phyloP scores from a whole-genome alignment of 768 basidiomycete genomes.

The Leccinum broughii region DNA sequence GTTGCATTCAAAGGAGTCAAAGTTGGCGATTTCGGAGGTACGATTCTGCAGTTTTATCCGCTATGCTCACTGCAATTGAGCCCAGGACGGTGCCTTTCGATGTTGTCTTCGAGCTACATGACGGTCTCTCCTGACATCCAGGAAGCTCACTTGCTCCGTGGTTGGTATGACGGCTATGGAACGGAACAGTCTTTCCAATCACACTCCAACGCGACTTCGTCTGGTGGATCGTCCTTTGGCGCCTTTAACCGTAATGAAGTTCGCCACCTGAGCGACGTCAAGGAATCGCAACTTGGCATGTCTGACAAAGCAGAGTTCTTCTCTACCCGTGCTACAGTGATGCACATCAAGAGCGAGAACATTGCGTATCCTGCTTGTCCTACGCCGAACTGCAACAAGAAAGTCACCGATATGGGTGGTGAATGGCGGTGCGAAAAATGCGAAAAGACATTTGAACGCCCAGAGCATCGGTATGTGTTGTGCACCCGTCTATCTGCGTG shows the following conservation, averaged over 20 bases:
- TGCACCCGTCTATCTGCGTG: neutral
- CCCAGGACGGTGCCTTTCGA: constrained; percentile 79
- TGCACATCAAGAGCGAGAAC: constrained; percentile 83
- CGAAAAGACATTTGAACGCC: constrained; percentile 62
- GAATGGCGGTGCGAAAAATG: constrained; percentile 97
- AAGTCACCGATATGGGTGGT: constrained; percentile 67
- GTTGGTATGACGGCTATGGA: constrained; percentile 88
- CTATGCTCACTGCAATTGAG: constrained; percentile 10
- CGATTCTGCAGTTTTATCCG: constrained; percentile 8
- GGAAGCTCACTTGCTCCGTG: constrained; percentile 82
- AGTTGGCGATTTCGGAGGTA: constrained; percentile 89
- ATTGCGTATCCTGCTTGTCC: constrained; percentile 90
- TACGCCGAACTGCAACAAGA: constrained; percentile 81
- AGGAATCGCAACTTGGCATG: constrained; percentile 71
- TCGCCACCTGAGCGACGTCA: constrained; percentile 74
- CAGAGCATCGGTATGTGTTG: constrained; percentile 73
- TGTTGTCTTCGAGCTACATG: constrained; percentile 80
- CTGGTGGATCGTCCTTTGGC: constrained; percentile 39
- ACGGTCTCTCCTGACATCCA: constrained; percentile 87
- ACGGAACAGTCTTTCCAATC: constrained; percentile 65
- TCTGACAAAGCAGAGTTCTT: constrained; percentile 82
- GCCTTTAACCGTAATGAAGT: constrained; percentile 72
- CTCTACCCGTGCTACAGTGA: constrained; percentile 76
- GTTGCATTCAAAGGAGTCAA: constrained; percentile 92
- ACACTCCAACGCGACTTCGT: constrained; percentile 49